Evolutionary conservation across 805 yeast genomes (phyloP), one percentile per base, ranked within the genome.

Genomic region (Schizosaccharomyces lindneri): DNA sequence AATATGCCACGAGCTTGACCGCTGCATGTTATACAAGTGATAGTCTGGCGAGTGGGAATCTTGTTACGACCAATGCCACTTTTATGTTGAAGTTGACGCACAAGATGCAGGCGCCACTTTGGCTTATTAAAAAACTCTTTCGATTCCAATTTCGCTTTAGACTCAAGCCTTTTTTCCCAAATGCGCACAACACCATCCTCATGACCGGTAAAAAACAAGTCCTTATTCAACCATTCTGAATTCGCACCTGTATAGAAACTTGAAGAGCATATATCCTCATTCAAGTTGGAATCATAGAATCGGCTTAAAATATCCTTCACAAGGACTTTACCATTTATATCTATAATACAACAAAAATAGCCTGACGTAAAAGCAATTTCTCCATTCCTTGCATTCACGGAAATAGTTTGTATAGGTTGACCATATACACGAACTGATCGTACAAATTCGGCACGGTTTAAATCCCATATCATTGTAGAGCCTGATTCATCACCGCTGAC

Each of bases 391-490:
- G 65, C 66, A 48, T 65, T 65, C 15, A 67, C 64, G 5, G 64
- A 64, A 15, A 66, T 65, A 21, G 46, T 62, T 17, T 31, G 32
- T 32, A 59, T 39, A 2, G 43, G n/a, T n/a, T 13, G 21, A 9
- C 5, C 17, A 9, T 4, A 11, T 21, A 41, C 13, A 11, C 27
- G 21, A 48, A 68, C 64, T 59, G 68, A 67, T 62, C 85, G 70
- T 2, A 84, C 76, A 55, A 77, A 75, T 61, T 76, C 76, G 61
- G 73, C 74, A 39, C 81, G 68, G 1, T 81, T 75, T 48, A 81
- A 65, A 66, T 86, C 87, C 90, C 95, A 86, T 3, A 81, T 64
- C 21, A 76, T 75, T 1, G 81, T 78, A 51, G n/a, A 9, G 4
- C 57, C 57, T 1, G 69, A 69, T 0, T 94, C 90, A 7, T 68